phyloP scores from a whole-genome alignment of 768 basidiomycete genomes.

The Amanita jacksonii region DNA sequence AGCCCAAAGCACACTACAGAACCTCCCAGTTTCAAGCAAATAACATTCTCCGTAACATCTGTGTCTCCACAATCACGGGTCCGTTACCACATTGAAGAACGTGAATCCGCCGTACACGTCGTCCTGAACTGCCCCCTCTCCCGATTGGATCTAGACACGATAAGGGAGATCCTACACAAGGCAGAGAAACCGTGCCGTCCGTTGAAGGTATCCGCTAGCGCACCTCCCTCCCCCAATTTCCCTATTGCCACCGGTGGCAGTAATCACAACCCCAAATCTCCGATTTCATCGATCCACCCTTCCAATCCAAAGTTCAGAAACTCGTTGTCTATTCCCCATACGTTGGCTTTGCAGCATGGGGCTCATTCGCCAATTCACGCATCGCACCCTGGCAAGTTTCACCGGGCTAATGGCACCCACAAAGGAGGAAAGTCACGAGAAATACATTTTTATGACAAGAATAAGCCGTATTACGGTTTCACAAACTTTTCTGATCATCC shows the following conservation, averaged over 20 bases:
- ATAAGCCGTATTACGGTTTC: conserved; percentile 28
- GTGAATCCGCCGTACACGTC: conserved; percentile 5
- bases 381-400: neutral
- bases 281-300: neutral
- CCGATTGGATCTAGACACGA: conserved; percentile 6
- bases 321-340: conserved; percentile 1
- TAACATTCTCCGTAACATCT: conserved; percentile 4
- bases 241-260: neutral
- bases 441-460: conserved; percentile 26
- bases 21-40: conserved; percentile 5
- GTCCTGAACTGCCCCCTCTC: conserved; percentile 7
- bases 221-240: conserved; percentile 5
- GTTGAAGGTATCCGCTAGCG: neutral
- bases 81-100: conserved; percentile 6
- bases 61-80: conserved; percentile 4
- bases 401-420: neutral
- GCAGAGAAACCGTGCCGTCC: conserved; percentile 5
- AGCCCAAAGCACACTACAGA: neutral
- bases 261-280: neutral
- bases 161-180: conserved; percentile 1
- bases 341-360: neutral
- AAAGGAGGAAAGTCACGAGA: conserved; percentile 1
- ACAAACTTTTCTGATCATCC: conserved; percentile 35
- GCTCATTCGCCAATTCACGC: neutral
- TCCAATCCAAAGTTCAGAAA: neutral